Percentiles rank a stretch among this genome's conserved stretches.
These are phyloP conservation scores for Teunomyces gatunensis DNA, from an alignment of 805 yeast genomes.

Conservation along the genomic window DNA sequence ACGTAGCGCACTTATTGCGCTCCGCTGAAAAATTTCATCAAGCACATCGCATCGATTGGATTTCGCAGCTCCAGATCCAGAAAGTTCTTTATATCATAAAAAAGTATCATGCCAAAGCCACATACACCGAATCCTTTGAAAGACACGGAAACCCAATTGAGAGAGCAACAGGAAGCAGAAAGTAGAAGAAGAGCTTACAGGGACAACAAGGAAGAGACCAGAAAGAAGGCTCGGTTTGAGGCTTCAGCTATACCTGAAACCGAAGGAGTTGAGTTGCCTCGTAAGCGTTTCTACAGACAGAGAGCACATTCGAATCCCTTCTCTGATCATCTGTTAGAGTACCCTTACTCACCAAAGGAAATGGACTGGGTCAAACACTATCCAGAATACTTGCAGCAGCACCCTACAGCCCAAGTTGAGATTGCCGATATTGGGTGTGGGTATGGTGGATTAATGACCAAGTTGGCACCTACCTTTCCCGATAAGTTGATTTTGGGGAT, in stretches of 20 bases:
- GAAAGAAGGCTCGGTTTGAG: slow-evolving; percentile 46
- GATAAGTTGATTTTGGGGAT: slow-evolving; percentile 80
- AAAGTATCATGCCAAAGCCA: slow-evolving; percentile 3
- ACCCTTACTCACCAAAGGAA: slow-evolving; percentile 73
- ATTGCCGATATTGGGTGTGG: slow-evolving; percentile 98
- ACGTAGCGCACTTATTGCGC: background rate
- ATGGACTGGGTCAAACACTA: slow-evolving; percentile 87
- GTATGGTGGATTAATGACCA: slow-evolving; percentile 85
- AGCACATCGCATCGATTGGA: background rate
- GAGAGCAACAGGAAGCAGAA: slow-evolving; percentile 25
- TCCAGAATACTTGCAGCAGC: slow-evolving; percentile 52
- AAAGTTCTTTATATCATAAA: no score
- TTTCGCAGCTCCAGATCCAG: no score
- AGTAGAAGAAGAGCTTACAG: slow-evolving; percentile 51
- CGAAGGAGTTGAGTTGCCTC: slow-evolving; percentile 57
- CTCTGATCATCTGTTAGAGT: slow-evolving; percentile 89
- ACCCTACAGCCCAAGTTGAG: slow-evolving; percentile 55
- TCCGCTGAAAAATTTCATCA: slow-evolving; percentile 7
- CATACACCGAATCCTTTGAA: slow-evolving; percentile 7
- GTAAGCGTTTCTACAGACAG: slow-evolving; percentile 87
- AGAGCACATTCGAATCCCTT: slow-evolving; percentile 98
- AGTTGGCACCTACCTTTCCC: slow-evolving; percentile 75
- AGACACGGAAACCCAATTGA: slow-evolving; percentile 17
- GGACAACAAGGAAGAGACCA: slow-evolving; percentile 42
- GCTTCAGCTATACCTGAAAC: slow-evolving; percentile 21